Evolutionary conservation across 192 early-diverging fungal species (phyloP), one percentile per base, ranked within the genome.

Genomic region (Rhizoclosmatium sp.): DNA sequence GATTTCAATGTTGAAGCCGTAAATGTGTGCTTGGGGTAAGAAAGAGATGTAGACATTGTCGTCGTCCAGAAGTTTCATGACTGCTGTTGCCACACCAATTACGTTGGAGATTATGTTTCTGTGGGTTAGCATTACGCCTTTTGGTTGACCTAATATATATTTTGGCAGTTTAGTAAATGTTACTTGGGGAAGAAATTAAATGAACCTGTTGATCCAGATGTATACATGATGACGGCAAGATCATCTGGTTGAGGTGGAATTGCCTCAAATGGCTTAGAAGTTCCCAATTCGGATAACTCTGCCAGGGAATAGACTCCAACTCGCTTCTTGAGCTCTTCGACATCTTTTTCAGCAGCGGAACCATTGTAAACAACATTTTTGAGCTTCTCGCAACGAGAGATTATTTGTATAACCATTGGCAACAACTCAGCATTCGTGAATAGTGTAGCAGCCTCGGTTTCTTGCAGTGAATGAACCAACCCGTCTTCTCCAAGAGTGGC

Each of bases 1-100:
- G 69, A 94, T 68, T 83, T 97, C 96, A 74, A 95, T 90, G 45
- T 91, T 83, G 78, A 97, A 94, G 84, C 96, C 95, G 47, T 97
- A 83, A 39, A 98, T 91, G 80, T 98, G 97, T 71, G 95, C 93
- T 51, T 95, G 87, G 40, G 96, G 96, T 76, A 98, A 84, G 78
- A 95, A 98, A n/a, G 76, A 66, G 67, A 85, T 78, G 81, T 82
- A 85, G 10, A 10, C 45, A 45, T 48, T 69, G 21, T 40, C 7
- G 10, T 5, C 5, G 7, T 65, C 21, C 10, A 21, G 10, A 41
- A 65, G 41, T 7, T 65, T 65, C 21, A 21, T 42, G 41, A 16
- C 21, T 65, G 10, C 62, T 10, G 62, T 10, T 16, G 21, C 62
- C 7, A 21, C 21, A 65, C 41, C 23, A 94, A 97, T 95, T 67